phyloP scores from a whole-genome alignment of 2,329 filamentous ascomycete species.

The Fusarium multiceps region DNA sequence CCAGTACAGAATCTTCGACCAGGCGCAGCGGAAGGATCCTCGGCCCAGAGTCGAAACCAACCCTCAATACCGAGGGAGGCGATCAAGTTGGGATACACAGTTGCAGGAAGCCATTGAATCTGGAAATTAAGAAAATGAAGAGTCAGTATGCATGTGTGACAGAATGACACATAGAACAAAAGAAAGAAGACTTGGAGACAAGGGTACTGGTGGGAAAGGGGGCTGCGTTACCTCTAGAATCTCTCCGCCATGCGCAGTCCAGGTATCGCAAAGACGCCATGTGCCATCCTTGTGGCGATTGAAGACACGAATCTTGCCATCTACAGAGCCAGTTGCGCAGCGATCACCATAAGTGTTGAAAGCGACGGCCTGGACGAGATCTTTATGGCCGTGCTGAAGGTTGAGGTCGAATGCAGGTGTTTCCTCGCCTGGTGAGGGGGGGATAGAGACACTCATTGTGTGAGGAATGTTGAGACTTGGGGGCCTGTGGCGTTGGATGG shows the following conservation, averaged over 20 bases:
- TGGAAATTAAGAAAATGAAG: constrained; percentile 49
- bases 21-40: constrained; percentile 83
- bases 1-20: constrained; percentile 82
- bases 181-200: constrained; percentile 15
- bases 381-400: constrained; percentile 79
- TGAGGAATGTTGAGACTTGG: neutral
- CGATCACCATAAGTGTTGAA: constrained; percentile 95
- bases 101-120: constrained; percentile 94
- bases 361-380: constrained; percentile 84
- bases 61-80: constrained; percentile 91
- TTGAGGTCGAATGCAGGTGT: constrained; percentile 66
- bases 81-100: constrained; percentile 85
- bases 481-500: accelerated
- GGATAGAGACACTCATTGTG: constrained; percentile 48
- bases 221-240: constrained; percentile 77
- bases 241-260: constrained; percentile 90
- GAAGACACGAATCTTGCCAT: constrained; percentile 93
- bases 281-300: constrained; percentile 80
- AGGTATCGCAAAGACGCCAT: constrained; percentile 87
- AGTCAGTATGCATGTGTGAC: constrained; percentile 35
- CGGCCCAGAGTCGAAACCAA: constrained; percentile 91
- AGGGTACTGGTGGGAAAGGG: constrained; percentile 37
- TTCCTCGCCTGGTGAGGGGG: constrained; percentile 57
- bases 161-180: constrained; percentile 22
- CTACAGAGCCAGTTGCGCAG: constrained; percentile 89